Evolutionary conservation across 164 flowering plant species (phyloP), one percentile per base, ranked within the genome.

Genomic region (Nymphaea colorata): DNA sequence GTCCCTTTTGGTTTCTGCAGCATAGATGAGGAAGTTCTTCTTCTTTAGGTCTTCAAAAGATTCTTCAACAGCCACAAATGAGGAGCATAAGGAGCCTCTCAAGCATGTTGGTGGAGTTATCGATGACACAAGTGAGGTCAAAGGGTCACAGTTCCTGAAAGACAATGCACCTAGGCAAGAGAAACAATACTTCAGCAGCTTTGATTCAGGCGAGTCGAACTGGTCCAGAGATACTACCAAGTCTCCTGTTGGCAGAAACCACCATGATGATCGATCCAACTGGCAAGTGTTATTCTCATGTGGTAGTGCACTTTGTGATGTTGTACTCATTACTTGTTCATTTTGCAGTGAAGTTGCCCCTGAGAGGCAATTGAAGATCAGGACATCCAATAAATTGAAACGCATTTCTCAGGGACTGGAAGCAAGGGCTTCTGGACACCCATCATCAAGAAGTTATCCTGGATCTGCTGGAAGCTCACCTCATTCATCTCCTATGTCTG

Each of bases 21-120:
- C 25, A 61, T 10, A 72, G 59, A 93, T 90, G 98, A 90, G 82
- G 88, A 93, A 88, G 79, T 69, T 90, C 4, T 90, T 93, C 76
- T 88, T 76, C 78, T 93, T 90, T 73, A 81, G 82, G 76, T 86
- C 96, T 66, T n/a, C 65, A 53, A 69, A 84, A 17, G 75, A 65
- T 57, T 66, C 73, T 87, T 72, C 83, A 79, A 70, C 72, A 77
- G 44, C 72, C 82, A 63, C 71, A 78, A 77, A 80, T 53, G 82
- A 85, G 68, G 75, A 71, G 62, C 72, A 72, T 42, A 75, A 82
- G 84, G 92, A 85, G 59, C 72, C 71, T 42, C 76, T 78, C 43
- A 67, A 61, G 3, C 81, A 75, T 15, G 68, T 51, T 69, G 78
- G 70, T 66, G 42, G 42, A 65, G 73, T 43, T 18, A 74, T 47